These are phyloP conservation scores for Epichloe elymi DNA, from an alignment of 2,329 filamentous ascomycete genomes.

Conservation along the genomic window DNA sequence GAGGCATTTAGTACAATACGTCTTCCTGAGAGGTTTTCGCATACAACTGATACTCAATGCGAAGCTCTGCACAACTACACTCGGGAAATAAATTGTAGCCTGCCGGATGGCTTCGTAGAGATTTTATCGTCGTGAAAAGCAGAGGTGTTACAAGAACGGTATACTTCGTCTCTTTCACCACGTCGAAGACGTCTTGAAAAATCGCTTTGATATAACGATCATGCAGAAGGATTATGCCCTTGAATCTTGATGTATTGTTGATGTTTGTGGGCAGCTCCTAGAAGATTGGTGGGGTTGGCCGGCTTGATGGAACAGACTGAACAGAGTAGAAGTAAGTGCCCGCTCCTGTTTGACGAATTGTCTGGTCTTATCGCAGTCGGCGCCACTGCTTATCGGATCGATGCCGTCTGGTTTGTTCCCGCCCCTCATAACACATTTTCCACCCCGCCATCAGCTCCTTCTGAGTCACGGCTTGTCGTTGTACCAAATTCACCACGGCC, in stretches of 20 bases:
- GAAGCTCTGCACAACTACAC: neutral
- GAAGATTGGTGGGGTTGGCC: neutral
- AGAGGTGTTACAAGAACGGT: neutral
- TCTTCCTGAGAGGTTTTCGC: neutral
- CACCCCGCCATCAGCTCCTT: constrained; percentile 1
- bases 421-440: neutral
- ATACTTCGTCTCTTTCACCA: neutral
- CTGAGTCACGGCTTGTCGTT: neutral
- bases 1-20: too few species aligned
- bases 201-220: neutral
- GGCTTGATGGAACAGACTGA: neutral
- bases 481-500: neutral
- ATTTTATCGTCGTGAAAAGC: neutral
- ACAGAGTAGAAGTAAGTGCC: too few species aligned
- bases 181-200: neutral
- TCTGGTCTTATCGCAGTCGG: neutral
- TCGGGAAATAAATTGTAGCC: neutral
- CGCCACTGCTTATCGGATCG: neutral
- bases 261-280: neutral
- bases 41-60: neutral
- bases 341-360: too few species aligned
- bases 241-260: neutral
- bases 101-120: neutral
- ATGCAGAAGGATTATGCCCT: neutral
- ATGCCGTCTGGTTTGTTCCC: neutral